Base-by-base conservation (phyloP, 371 early-diverging fungal species). In the Vavraia culicis region DNA sequence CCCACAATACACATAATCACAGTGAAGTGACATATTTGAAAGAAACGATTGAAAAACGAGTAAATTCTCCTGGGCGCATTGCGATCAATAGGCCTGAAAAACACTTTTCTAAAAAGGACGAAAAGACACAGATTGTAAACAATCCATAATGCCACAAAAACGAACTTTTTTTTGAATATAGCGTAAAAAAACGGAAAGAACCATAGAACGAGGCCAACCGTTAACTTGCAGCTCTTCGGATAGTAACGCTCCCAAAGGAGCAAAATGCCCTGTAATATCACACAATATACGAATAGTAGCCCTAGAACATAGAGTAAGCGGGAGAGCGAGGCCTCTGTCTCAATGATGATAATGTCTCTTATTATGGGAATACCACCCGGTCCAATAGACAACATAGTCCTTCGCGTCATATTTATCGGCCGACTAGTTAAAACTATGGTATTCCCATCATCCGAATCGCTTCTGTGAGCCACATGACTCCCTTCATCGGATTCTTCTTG, bases 311-410 rank as follows among this genome's bases (percentile, higher is more conserved):
- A n/a, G 2, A 48, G 22, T 11, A 48, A 14, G 13, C 37, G 36
- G 5, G 48, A 14, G 11, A 37, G 9, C 14, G 37, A 15, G 21
- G 48, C 48, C 27, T 48, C 48, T 1, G 48, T 48, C 34, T 48
- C 48, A 15, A 48, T 48, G 16, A 48, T 48, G 1, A 48, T 33
- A 13, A 48, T 35, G n/a, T 48, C 48, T 13, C 37, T 1, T 14
- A 36, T 13, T 22, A 36, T 48, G 9, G 37, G 34, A 22, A 15
- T 48, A n/a, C 48, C 48, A 4, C 18, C 48, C 16, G 37, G 48
- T 36, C 36, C 34, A 5, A 19, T n/a, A 9, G 22, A 11, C 4
- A 18, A 38, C 11, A 11, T 36, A 38, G 39, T 19, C 15, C 36
- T 45, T 27, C 46, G 32, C 27, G 32, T 13, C 46, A 45, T 45